Conservation (phyloP, 2,329 filamentous ascomycete genomes). For the Aspergillus fischeri region DNA sequence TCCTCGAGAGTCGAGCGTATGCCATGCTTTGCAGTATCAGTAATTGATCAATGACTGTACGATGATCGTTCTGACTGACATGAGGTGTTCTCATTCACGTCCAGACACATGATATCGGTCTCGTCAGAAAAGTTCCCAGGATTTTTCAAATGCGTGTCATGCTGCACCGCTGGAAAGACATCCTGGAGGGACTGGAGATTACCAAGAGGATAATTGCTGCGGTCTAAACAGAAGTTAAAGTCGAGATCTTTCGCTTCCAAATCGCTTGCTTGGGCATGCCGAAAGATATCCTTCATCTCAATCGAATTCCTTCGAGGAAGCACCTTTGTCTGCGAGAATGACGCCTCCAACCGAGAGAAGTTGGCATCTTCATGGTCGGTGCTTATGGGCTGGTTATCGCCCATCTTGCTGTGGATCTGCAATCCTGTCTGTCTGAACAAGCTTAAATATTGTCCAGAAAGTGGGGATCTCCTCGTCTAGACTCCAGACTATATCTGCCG, state of each 20-base stretch:
- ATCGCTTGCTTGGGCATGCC: slow-evolving; percentile 8
- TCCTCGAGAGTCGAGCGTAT: not conserved
- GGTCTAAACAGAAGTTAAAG: slow-evolving; percentile 9
- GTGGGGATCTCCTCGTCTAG: no score
- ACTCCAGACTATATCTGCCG: no score
- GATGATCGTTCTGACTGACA: not conserved
- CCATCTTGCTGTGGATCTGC: not conserved
- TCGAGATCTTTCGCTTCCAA: slow-evolving; percentile 10
- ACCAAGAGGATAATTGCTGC: slow-evolving; percentile 8
- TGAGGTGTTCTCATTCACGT: not conserved
- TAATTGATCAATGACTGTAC: not conserved
- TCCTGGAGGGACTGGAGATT: slow-evolving; percentile 14
- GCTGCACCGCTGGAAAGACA: slow-evolving; percentile 15
- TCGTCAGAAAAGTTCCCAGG: slow-evolving; percentile 9
- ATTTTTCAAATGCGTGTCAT: slow-evolving; percentile 9
- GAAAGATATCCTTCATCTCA: slow-evolving; percentile 10
- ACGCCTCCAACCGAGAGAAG: slow-evolving; percentile 12
- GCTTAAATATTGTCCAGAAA: no score
- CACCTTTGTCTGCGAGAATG: slow-evolving; percentile 8
- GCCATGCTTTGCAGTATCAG: not conserved
- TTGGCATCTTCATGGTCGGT: not conserved
- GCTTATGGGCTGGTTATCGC: not conserved
- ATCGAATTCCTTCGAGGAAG: slow-evolving; percentile 9
- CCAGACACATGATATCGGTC: slow-evolving; percentile 10
- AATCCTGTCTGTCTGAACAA: no score